Evolutionary conservation across 2,329 filamentous ascomycete species (phyloP).

Genomic region (Colletotrichum limetticola): DNA sequence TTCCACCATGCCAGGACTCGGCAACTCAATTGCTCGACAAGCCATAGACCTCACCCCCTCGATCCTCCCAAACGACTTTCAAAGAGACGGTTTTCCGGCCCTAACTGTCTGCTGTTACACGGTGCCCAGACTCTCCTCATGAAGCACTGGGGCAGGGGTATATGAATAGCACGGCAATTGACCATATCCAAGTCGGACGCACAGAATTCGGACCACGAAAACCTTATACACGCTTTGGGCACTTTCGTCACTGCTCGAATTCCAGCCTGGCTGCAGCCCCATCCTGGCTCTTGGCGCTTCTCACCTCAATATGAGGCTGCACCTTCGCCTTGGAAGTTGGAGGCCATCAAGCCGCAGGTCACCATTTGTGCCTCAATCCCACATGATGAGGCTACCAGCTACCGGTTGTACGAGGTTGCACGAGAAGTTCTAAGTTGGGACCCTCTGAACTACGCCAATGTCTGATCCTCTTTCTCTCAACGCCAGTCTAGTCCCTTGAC

Average conservation of each 20-base stretch:
- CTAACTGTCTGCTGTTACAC: background rate
- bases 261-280: background rate
- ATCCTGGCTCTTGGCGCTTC: conserved; percentile 4
- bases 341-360: background rate
- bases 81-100: background rate
- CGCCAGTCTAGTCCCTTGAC: background rate
- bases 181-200: background rate
- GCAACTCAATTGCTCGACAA: background rate
- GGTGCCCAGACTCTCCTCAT: background rate
- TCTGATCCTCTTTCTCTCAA: background rate
- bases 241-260: background rate
- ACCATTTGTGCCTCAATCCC: background rate
- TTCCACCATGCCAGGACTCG: background rate
- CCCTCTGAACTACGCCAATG: background rate
- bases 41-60: background rate
- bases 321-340: background rate
- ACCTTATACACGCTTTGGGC: conserved; percentile 26
- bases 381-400: background rate
- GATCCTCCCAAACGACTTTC: background rate
- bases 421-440: background rate
- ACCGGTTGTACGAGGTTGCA: background rate
- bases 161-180: background rate
- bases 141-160: background rate
- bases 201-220: conserved; percentile 9
- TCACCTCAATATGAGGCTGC: background rate